Evolutionary conservation across 2,329 filamentous ascomycete species (phyloP).

Genomic region (Talaromyces rugulosus): DNA sequence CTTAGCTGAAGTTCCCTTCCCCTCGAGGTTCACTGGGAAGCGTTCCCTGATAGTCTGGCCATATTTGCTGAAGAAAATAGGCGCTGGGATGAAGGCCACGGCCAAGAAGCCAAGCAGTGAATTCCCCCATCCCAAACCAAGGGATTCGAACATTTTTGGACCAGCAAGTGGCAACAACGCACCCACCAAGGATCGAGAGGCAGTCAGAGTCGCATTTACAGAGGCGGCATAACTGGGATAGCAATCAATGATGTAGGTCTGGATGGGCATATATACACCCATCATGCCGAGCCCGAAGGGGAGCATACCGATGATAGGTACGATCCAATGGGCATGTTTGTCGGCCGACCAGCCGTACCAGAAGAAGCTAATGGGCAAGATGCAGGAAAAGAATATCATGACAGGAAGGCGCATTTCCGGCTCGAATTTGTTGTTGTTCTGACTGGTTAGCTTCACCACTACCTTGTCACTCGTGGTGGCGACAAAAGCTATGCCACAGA

Average conservation of each 20-base stretch:
- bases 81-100: slow-evolving; percentile 41
- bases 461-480: slow-evolving; percentile 12
- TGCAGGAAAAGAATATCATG: slow-evolving; percentile 7
- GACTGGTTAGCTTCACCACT: slow-evolving; percentile 4
- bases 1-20: no score
- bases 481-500: slow-evolving; percentile 13
- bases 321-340: slow-evolving; percentile 48
- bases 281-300: slow-evolving; percentile 51
- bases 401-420: slow-evolving; percentile 12
- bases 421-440: slow-evolving; percentile 10
- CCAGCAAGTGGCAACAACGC: slow-evolving; percentile 58
- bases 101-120: slow-evolving; percentile 52
- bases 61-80: slow-evolving; percentile 24
- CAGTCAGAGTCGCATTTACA: slow-evolving; percentile 48
- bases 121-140: slow-evolving; percentile 46
- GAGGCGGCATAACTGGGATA: slow-evolving; percentile 38
- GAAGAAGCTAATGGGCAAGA: slow-evolving; percentile 36
- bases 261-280: slow-evolving; percentile 42
- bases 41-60: slow-evolving; percentile 19
- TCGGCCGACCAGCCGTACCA: slow-evolving; percentile 54
- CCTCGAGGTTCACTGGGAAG: slow-evolving; percentile 2
- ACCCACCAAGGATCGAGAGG: slow-evolving; percentile 50
- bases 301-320: slow-evolving; percentile 53
- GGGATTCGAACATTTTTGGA: slow-evolving; percentile 38
- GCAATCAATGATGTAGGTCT: slow-evolving; percentile 58